phyloP scores from a whole-genome alignment of 352 stramenopile genomes.

The Phytophthora hybrid region DNA sequence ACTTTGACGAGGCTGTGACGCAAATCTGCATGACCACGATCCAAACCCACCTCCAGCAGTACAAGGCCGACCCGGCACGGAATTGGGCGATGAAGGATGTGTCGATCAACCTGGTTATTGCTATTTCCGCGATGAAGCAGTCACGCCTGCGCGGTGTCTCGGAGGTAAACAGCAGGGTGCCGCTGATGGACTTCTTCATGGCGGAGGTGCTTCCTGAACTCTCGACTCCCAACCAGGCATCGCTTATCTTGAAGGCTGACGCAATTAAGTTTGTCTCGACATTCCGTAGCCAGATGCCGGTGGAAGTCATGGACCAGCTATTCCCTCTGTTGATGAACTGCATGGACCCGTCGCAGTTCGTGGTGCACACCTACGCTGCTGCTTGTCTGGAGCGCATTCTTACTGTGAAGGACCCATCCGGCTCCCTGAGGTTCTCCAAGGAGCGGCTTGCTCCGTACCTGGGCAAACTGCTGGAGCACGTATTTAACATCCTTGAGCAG shows the following conservation, averaged over 20 bases:
- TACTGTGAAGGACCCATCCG: slow-evolving; percentile 92
- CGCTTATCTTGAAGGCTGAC: slow-evolving; percentile 96
- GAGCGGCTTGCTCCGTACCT: slow-evolving; percentile 92
- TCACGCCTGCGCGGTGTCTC: slow-evolving; percentile 94
- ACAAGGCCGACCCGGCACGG: slow-evolving; percentile 77
- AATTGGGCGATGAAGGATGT: slow-evolving; percentile 98
- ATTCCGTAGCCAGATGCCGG: slow-evolving; percentile 97
- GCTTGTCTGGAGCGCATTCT: slow-evolving; percentile 96
- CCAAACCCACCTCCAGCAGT: slow-evolving; percentile 92
- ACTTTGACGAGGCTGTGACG: slow-evolving; percentile 95
- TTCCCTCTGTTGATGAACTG: slow-evolving; percentile 93
- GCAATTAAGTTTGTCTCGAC: slow-evolving; percentile 99
- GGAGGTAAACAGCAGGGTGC: slow-evolving; percentile 94
- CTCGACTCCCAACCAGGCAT: slow-evolving; percentile 81
- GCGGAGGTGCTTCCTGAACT: slow-evolving; percentile 95
- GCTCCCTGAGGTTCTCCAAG: slow-evolving; percentile 80
- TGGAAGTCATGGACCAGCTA: slow-evolving; percentile 93
- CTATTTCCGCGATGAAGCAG: slow-evolving; percentile 95
- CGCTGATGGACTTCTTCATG: slow-evolving; percentile 98
- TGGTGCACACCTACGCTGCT: slow-evolving; percentile 99
- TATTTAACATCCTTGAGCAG: slow-evolving; percentile 97
- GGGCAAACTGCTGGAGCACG: slow-evolving; percentile 92
- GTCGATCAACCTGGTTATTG: slow-evolving; percentile 96
- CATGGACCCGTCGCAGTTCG: slow-evolving; percentile 88
- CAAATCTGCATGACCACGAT: slow-evolving; percentile 95